Evolutionary conservation across 148 eudicot species (phyloP).

Genomic region (Heliosperma pusillum): DNA sequence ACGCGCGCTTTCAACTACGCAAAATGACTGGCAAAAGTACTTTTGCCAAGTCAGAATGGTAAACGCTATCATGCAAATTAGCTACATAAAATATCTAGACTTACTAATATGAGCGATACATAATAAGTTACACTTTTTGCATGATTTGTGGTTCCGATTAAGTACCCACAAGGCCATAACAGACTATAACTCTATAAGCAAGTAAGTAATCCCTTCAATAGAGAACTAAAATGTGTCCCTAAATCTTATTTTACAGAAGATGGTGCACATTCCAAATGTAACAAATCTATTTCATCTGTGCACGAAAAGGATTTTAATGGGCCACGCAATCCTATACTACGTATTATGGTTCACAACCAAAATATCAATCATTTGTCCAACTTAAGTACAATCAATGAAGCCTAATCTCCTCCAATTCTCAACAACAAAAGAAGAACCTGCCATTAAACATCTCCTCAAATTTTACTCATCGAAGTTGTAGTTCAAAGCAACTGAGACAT

Average conservation of each 20-base stretch:
- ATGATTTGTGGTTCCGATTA: not conserved
- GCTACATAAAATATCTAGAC: not conserved
- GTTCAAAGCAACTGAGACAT: not conserved
- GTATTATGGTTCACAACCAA: not conserved
- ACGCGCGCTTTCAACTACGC: not conserved
- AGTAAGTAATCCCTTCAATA: not conserved
- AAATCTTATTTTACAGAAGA: not conserved
- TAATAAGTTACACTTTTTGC: not conserved
- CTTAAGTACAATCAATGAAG: not conserved
- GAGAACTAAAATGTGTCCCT: not conserved
- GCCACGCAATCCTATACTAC: not conserved
- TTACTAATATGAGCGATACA: not conserved
- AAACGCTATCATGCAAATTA: not conserved
- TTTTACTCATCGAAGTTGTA: not conserved
- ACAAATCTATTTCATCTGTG: not conserved
- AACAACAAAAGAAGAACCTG: not conserved
- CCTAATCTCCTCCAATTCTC: not conserved
- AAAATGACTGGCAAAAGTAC: not conserved
- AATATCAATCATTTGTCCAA: not conserved
- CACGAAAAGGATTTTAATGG: not conserved
- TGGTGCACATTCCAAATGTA: not conserved
- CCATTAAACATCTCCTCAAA: not conserved
- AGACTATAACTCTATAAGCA: not conserved
- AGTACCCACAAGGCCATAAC: not conserved
- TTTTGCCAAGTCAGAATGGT: not conserved